Evolutionary conservation across 371 early-diverging fungal genomes (phyloP), one percentile per base, ranked within the genome.

Genomic region (Saksenaea oblongispora): DNA sequence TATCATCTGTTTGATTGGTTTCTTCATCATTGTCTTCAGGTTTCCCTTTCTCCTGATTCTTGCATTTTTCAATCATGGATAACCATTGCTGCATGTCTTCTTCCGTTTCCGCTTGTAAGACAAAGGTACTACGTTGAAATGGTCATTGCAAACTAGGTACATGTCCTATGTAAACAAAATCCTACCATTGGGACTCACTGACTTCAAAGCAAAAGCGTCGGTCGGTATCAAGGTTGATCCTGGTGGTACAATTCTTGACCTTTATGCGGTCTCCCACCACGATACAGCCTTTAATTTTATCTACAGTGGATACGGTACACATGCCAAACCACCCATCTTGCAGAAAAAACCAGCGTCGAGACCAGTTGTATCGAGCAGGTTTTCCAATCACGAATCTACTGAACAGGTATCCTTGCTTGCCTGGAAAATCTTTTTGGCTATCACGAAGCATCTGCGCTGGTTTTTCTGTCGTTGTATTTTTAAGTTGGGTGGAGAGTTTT

Each of bases 121-220:
- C 54, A 51, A 81, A 82, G 0, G 79, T 54, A 24, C 39, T 39
- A 11, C 10, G 36, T 59, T 65, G 51, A 28, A 9, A 62, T 54
- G 72, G n/a, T 5, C 61, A 73, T 71, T 2, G 31, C 31, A 7
- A 31, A 31, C 7, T 7, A 31, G 31, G 7, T 7, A 7, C 31
- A 31, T 31, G 7, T 4, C 7, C 4, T 31, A 31, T 31, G 11
- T 39, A 39, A 5, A 39, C 11, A 11, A 39, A 39, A 39, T 39
- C 39, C 2, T 76, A 76, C 81, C 76, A 76, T 22, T 78, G 78
- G 0, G 76, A 71, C 31, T 83, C 82, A 13, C 72, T 76, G 13
- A 90, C 74, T 58, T 92, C 91, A 69, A 92, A 92, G 62, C 85
- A 86, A 70, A 84, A 89, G 10, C 90, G 78, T 17, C 92, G 74